Percentiles rank a stretch among this genome's conserved stretches.
Evolutionary conservation across 108 stramenopile species (phyloP).

Genomic region (Skeletonema menzelii): DNA sequence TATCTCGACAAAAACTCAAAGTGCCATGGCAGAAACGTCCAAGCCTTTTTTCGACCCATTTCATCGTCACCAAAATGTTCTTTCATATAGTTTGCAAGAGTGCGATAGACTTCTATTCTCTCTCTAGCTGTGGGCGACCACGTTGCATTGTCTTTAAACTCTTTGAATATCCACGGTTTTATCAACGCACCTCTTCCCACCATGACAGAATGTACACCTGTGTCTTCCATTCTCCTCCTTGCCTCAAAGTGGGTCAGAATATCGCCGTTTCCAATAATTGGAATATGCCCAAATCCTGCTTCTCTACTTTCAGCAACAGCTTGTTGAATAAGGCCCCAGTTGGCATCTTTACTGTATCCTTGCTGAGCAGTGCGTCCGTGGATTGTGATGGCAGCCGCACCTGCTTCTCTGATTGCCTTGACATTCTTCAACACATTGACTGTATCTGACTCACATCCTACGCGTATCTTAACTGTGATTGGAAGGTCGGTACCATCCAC

Average conservation of each 20-base stretch:
- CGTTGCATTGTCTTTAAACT: too few species aligned
- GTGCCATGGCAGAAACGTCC: conserved; percentile 58
- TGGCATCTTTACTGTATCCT: conserved; percentile 38
- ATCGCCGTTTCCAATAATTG: conserved; percentile 56
- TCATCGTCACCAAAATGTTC: conserved; percentile 54
- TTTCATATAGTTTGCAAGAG: conserved; percentile 44
- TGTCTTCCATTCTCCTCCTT: conserved; percentile 27
- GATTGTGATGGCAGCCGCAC: conserved; percentile 45
- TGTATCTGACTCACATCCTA: conserved; percentile 28
- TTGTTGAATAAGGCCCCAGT: conserved; percentile 45
- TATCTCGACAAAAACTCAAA: conserved; percentile 48
- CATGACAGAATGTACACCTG: conserved; percentile 46
- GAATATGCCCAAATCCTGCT: conserved; percentile 14
- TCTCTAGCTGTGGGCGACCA: too few species aligned
- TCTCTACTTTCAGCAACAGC: conserved; percentile 22
- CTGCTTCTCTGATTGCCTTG: conserved; percentile 30
- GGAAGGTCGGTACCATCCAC: conserved; percentile 33
- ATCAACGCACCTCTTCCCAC: conserved; percentile 52
- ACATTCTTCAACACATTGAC: conserved; percentile 29
- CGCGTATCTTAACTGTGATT: conserved; percentile 46
- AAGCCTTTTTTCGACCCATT: conserved; percentile 45
- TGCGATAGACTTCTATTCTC: conserved; percentile 11
- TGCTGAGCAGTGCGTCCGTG: conserved; percentile 52
- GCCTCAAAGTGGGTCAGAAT: conserved; percentile 51
- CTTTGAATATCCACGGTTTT: conserved; percentile 18